Evolutionary conservation across 2,329 filamentous ascomycete genomes (phyloP).

Genomic region (Ophiobolus disseminans): DNA sequence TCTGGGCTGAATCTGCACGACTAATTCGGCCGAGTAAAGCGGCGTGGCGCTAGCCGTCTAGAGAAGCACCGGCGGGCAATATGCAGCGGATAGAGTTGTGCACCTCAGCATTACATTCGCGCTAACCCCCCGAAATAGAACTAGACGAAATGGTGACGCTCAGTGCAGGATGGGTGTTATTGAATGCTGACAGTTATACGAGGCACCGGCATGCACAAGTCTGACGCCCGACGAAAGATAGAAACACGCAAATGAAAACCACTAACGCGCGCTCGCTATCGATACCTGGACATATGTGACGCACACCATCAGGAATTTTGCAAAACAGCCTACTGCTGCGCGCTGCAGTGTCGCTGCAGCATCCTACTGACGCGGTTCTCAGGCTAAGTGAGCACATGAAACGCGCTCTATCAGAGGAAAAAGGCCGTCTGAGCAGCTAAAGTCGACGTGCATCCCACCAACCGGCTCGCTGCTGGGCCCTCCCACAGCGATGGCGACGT

Average conservation of each 20-base stretch:
- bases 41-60: slow-evolving; percentile 30
- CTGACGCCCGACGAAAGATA: slow-evolving; percentile 16
- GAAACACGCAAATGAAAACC: slow-evolving; percentile 13
- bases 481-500: slow-evolving; percentile 30
- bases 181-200: slow-evolving; percentile 45
- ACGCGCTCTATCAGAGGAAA: slow-evolving; percentile 27
- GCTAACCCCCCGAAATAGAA: slow-evolving; percentile 45
- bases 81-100: slow-evolving; percentile 38
- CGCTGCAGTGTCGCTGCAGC: slow-evolving; percentile 22
- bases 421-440: slow-evolving; percentile 17
- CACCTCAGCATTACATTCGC: slow-evolving; percentile 41
- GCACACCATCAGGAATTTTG: slow-evolving; percentile 17
- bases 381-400: slow-evolving; percentile 27
- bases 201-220: slow-evolving; percentile 37
- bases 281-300: slow-evolving; percentile 22
- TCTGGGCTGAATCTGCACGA: slow-evolving; percentile 27
- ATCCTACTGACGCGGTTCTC: slow-evolving; percentile 3
- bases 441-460: slow-evolving; percentile 28
- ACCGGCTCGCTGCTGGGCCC: slow-evolving; percentile 25
- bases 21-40: slow-evolving; percentile 35
- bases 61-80: slow-evolving; percentile 34
- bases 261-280: slow-evolving; percentile 18
- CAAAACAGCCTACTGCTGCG: slow-evolving; percentile 20
- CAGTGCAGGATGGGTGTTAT: slow-evolving; percentile 36
- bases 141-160: slow-evolving; percentile 25